phyloP scores from a whole-genome alignment of 148 eudicot genomes.

The Rhododendron ferrugineum region DNA sequence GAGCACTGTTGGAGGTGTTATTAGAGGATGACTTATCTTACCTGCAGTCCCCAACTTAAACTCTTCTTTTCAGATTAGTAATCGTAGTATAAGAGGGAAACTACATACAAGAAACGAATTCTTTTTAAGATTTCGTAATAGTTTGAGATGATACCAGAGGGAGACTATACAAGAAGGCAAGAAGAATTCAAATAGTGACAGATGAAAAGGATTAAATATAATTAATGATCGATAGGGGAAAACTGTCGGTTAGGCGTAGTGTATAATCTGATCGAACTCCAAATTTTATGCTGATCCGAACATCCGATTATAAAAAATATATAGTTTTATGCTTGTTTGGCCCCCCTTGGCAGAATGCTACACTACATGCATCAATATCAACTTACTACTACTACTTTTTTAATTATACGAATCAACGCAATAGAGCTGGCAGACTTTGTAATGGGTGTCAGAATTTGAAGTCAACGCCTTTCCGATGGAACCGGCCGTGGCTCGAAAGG shows the following conservation, averaged over 20 bases:
- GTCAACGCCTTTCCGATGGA: background rate
- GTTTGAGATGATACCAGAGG: background rate
- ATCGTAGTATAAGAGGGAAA: background rate
- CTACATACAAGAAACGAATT: background rate
- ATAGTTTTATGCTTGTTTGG: background rate
- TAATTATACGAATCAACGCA: no score
- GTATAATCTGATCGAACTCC: no score
- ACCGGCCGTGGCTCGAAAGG: background rate
- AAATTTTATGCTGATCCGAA: no score
- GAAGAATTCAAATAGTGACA: background rate
- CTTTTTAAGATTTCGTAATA: background rate
- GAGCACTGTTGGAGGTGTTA: background rate
- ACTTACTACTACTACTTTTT: no score
- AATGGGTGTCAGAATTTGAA: background rate
- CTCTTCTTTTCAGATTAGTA: background rate
- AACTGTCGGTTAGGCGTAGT: background rate
- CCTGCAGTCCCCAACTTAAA: background rate
- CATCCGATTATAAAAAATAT: no score
- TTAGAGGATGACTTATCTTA: background rate
- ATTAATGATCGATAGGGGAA: no score
- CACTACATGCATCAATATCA: background rate
- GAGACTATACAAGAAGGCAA: background rate
- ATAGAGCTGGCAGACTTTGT: background rate
- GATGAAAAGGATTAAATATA: no score
- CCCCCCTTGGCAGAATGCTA: background rate